These are phyloP conservation scores for Paramecium caudatum DNA, from an alignment of 73 alveolate species.

Conservation along the genomic window DNA sequence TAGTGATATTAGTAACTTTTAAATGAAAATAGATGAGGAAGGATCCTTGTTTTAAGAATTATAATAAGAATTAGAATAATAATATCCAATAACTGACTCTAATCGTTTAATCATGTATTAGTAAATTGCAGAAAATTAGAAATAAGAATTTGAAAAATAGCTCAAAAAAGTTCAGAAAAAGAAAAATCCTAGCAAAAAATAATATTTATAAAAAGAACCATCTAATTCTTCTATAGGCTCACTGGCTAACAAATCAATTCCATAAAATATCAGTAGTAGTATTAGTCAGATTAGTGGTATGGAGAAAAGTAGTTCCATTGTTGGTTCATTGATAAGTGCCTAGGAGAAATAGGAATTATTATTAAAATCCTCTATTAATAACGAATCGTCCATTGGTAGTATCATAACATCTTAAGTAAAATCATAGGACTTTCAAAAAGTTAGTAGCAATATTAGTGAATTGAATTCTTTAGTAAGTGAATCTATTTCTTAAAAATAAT, in stretches of 20 bases:
- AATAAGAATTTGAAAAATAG: conserved; percentile 22
- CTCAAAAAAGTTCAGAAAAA: neutral
- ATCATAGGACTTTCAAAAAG: neutral
- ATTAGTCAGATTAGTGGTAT: neutral
- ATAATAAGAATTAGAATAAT: conserved; percentile 18
- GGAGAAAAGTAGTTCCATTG: neutral
- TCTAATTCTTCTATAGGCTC: conserved; percentile 43
- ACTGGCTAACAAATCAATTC: neutral
- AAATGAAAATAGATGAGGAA: neutral
- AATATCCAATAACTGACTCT: conserved; percentile 21
- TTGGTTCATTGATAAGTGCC: conserved; percentile 8
- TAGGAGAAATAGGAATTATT: neutral
- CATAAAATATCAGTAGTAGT: neutral
- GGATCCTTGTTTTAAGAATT: conserved; percentile 24
- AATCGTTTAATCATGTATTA: neutral
- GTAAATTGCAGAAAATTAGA: conserved; percentile 14
- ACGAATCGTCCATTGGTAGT: neutral
- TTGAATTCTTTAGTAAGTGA: neutral
- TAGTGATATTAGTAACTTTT: neutral
- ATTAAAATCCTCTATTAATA: neutral
- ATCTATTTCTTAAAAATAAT: neutral
- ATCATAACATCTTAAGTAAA: neutral
- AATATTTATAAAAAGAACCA: neutral
- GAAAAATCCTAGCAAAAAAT: neutral
- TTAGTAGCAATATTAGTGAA: conserved; percentile 2